A percentile compares a stretch with the other conserved stretches of the same genome.
Evolutionary conservation across 176 grass and related monocot species (phyloP).

Genomic region (Carex scoparia): DNA sequence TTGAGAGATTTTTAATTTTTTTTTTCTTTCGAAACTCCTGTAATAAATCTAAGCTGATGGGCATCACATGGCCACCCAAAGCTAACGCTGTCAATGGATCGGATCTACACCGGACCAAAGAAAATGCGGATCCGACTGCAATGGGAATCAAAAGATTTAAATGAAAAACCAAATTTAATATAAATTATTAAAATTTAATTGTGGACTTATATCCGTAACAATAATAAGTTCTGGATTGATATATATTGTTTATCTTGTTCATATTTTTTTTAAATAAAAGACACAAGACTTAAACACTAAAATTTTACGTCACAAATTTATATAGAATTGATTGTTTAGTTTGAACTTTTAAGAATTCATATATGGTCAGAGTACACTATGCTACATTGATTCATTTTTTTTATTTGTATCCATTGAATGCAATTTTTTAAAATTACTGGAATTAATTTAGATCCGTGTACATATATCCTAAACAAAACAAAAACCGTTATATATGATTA

Average conservation of each 20-base stretch:
- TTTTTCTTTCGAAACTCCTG: constrained; percentile 5
- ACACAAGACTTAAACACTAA: no score
- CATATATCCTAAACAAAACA: neutral
- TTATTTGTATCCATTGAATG: neutral
- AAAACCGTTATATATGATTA: neutral
- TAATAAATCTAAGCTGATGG: constrained; percentile 17
- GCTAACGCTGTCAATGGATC: neutral
- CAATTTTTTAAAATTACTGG: neutral
- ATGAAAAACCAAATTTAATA: neutral
- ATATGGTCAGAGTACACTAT: neutral
- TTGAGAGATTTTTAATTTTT: neutral
- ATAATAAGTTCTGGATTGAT: neutral
- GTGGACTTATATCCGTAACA: neutral
- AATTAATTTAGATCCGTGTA: no score
- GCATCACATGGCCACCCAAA: constrained; percentile 36
- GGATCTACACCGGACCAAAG: neutral
- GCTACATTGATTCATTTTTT: neutral
- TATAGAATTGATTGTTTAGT: no score
- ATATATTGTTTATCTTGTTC: neutral
- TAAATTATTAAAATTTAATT: neutral
- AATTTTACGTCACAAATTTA: no score
- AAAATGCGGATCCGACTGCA: neutral
- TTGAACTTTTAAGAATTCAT: neutral
- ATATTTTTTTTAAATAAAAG: no score
- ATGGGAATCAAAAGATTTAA: neutral